Evolutionary conservation across 2,329 filamentous ascomycete genomes (phyloP), one percentile per base, ranked within the genome.

Genomic region (Chaetomium sp.): DNA sequence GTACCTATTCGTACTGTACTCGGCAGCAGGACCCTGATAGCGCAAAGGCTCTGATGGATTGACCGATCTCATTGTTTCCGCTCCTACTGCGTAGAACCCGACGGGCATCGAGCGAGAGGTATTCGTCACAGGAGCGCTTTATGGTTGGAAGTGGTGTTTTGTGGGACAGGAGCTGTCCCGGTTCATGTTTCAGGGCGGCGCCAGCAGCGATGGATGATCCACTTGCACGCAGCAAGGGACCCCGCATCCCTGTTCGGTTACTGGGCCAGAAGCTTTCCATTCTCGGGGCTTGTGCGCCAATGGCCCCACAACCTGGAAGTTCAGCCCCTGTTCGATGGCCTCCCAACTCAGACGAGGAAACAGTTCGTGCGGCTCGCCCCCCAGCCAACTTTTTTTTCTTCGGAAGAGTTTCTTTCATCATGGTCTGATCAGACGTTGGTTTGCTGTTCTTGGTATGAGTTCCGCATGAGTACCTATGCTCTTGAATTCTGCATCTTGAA

Each of bases 261-360:
- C 68, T 66, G 60, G 66, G 66, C 63, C 66, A 70, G 65, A 69
- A 58, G 21, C 45, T 47, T 42, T 25, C 35, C 45, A 23, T 42
- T 25, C 35, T 53, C 33, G 50, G 47, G 56, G 51, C 38, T 42
- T 42, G 5, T 16, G 3, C 50, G 50, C 51, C 54, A 57, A 47
- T 16, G 4, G 19, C n/a, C 64, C 63, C 61, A 38, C 38, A 19
- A 42, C 54, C 19, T 19, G 50, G 45, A 16, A 25, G 38, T 16
- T 4, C 57, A 31, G 21, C 57, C 57, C 33, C 38, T 42, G 62
- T 50, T 45, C 19, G 27, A 21, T 54, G 49, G 29, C 57, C 21
- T 31, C 38, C 38, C 38, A 42, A 19, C 21, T 60, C 47, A 55
- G 10, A 55, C 19, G 58, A 47, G 27, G 58, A 47, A 21, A 35